Evolutionary conservation across 148 eudicot species (phyloP).

Genomic region (Camellia granthamiana): DNA sequence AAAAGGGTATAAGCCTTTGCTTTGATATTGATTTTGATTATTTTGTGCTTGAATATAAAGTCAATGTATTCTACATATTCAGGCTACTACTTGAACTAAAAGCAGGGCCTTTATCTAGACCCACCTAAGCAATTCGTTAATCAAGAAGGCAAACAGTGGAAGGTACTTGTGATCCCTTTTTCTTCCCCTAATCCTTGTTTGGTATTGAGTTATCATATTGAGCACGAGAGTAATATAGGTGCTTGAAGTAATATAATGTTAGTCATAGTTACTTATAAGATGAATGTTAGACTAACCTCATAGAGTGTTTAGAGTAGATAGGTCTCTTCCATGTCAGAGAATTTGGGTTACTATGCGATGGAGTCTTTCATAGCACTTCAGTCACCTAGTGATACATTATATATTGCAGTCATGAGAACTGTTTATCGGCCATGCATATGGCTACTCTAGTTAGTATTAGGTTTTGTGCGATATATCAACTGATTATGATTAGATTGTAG

Average conservation of each 20-base stretch:
- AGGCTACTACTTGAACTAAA: neutral
- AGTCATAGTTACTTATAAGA: neutral
- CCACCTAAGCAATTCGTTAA: neutral
- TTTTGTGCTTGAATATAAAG: neutral
- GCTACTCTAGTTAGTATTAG: neutral
- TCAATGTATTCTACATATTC: neutral
- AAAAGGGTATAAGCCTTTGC: neutral
- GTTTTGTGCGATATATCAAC: too few relatives aligned
- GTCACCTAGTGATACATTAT: too few relatives aligned
- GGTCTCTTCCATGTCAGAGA: slow-evolving; percentile 73
- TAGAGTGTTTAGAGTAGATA: slow-evolving; percentile 51
- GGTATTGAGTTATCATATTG: neutral
- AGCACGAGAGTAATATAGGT: slow-evolving; percentile 1
- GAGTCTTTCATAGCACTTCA: slow-evolving; percentile 83
- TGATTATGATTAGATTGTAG: too few relatives aligned
- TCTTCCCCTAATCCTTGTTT: neutral
- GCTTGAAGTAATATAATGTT: neutral
- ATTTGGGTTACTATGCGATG: slow-evolving; percentile 59
- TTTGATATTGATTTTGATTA: neutral
- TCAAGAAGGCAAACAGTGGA: neutral
- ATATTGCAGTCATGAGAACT: too few relatives aligned
- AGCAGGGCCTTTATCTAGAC: neutral
- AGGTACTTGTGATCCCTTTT: neutral
- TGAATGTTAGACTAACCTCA: slow-evolving; percentile 49
- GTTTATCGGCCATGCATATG: neutral